Base-by-base conservation (phyloP, 1,284 basidiomycete species). In the Mrakiaceae sp. region DNA sequence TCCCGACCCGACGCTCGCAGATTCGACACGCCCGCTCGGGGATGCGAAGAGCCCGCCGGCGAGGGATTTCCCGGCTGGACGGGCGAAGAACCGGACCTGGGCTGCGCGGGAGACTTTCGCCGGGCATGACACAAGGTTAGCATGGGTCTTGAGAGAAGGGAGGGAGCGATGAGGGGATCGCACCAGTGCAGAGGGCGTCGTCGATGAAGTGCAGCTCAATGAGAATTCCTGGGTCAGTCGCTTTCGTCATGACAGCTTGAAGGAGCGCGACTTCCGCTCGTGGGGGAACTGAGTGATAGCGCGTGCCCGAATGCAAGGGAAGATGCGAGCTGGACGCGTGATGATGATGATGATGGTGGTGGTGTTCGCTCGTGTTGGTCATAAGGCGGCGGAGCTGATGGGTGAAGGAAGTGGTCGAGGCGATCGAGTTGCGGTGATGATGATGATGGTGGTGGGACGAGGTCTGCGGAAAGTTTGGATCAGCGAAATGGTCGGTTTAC, bases 131-230 rank as follows among this genome's bases (percentile, higher is more conserved):
- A 9, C 3, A 10, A 40, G 14, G 46, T 5, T 6, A 27, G 9
- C 27, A 4, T 50, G 3, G 10, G 10, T 48, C 2, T 10, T 27
- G 9, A 40, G 8, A 12, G 40, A 9, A 43, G 16, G 55, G 39
- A 6, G 5, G 39, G 12, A n/a, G 49, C 55, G 42, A 50, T 6
- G 49, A n/a, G 9, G 5, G 52, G 10, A 10, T 58, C 62, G 14
- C n/a, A 64, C 63, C 46, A 14, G 63, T 64, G 47, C 55, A 62
- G 44, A 66, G 50, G 0, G 64, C 60, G 27, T 66, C 64, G n/a
- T 43, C 43, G 7, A 66, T 56, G 27, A 62, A 66, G 5, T 58
- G 60, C 3, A 66, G 46, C 54, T 66, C 60, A n/a, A 54, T 58
- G 16, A 66, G 60, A 7, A 59, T 47, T 5, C 54, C 42, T 1